These are phyloP conservation scores for Aspergillus ibericus DNA, from an alignment of 2,329 filamentous ascomycete species.

Conservation along the genomic window DNA sequence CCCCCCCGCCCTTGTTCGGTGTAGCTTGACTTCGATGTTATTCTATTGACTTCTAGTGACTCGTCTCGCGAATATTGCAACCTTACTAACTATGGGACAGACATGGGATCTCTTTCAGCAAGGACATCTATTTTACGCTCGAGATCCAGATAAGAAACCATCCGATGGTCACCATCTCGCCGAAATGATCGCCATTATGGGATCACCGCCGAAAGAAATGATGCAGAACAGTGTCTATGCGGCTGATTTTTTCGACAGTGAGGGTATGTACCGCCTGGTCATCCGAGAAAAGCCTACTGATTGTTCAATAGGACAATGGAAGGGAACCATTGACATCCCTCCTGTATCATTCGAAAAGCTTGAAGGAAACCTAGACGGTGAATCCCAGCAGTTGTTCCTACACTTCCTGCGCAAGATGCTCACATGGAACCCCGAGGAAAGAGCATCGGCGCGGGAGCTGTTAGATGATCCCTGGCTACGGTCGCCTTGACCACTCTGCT, in stretches of 20 bases:
- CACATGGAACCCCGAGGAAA: slow-evolving; percentile 17
- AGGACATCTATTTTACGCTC: background rate
- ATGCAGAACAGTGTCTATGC: background rate
- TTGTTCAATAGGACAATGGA: slow-evolving; percentile 16
- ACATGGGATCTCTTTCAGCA: background rate
- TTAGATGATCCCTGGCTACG: slow-evolving; percentile 21
- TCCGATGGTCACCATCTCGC: background rate
- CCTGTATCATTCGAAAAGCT: slow-evolving; percentile 16
- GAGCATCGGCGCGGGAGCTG: slow-evolving; percentile 20
- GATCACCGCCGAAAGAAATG: background rate
- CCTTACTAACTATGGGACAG: background rate
- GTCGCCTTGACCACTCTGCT: background rate
- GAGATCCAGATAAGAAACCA: background rate
- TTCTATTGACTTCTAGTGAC: background rate
- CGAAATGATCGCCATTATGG: background rate
- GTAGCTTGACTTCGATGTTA: background rate
- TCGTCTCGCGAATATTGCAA: background rate
- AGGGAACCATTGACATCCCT: slow-evolving; percentile 12
- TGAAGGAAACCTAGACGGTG: slow-evolving; percentile 14
- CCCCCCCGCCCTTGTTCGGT: too few relatives aligned
- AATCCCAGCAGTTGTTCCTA: slow-evolving; percentile 17
- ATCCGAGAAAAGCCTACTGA: background rate
- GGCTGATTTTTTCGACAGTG: background rate
- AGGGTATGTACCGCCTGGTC: background rate
- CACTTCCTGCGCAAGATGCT: slow-evolving; percentile 24